phyloP scores from a whole-genome alignment of 768 basidiomycete species.

The Termitomyces sp. region DNA sequence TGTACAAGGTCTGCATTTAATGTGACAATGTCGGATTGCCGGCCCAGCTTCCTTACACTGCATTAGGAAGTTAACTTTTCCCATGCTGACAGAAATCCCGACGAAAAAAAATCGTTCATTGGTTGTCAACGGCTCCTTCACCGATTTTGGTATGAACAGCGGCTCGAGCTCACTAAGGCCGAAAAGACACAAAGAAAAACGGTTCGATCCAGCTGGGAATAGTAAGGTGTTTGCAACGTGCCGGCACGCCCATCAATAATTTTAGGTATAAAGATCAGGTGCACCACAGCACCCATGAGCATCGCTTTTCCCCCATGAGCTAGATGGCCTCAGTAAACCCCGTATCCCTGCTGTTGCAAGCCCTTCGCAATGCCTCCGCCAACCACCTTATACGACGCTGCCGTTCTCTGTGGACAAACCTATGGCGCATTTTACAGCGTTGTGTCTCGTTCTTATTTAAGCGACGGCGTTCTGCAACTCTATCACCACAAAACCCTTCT shows the following conservation, averaged over 20 bases:
- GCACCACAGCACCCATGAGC: background rate
- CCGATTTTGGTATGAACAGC: background rate
- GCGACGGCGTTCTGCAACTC: background rate
- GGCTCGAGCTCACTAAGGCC: background rate
- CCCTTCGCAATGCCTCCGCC: background rate
- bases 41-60: background rate
- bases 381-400: slow-evolving; percentile 3
- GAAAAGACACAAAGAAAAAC: no score
- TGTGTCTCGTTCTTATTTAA: background rate
- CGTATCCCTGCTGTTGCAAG: background rate
- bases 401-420: background rate
- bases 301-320: background rate
- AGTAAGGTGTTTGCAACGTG: background rate
- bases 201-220: background rate
- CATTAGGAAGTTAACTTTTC: background rate
- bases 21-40: background rate
- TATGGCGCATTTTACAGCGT: background rate
- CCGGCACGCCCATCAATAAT: background rate
- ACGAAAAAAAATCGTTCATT: background rate
- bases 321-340: background rate
- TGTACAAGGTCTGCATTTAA: background rate
- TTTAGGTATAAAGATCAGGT: background rate
- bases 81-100: background rate
- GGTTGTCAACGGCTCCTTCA: background rate
- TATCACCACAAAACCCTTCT: background rate